These are phyloP conservation scores for Barnettozyma sp. DNA, from an alignment of 805 yeast genomes.

Conservation along the genomic window DNA sequence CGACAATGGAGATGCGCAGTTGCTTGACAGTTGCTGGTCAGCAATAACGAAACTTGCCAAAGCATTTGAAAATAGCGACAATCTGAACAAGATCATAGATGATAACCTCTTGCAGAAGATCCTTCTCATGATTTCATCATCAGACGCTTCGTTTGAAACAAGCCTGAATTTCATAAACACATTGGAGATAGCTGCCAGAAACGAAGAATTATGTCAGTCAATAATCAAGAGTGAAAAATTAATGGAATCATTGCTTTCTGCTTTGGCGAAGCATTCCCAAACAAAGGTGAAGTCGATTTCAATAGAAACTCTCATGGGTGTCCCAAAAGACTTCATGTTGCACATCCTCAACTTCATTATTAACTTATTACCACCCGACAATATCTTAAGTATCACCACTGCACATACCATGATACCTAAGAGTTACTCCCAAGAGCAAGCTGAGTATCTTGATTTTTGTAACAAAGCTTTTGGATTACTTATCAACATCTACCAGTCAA, in stretches of 20 bases:
- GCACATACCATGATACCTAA: constrained; percentile 16
- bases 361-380: constrained; percentile 47
- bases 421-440: constrained; percentile 21
- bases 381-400: constrained; percentile 23
- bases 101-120: constrained; percentile 31
- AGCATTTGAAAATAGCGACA: constrained; percentile 40
- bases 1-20: constrained; percentile 49
- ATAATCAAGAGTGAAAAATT: constrained; percentile 44
- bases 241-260: constrained; percentile 39
- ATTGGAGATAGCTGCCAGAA: constrained; percentile 35
- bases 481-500: constrained; percentile 60
- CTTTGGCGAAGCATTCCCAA: constrained; percentile 46
- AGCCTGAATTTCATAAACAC: constrained; percentile 33
- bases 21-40: constrained; percentile 59
- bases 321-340: constrained; percentile 59
- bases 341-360: constrained; percentile 50
- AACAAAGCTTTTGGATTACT: constrained; percentile 44
- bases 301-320: constrained; percentile 66
- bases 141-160: constrained; percentile 28
- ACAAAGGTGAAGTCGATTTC: constrained; percentile 29
- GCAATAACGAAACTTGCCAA: constrained; percentile 53
- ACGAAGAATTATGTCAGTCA: constrained; percentile 33
- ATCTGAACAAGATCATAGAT: constrained; percentile 38
- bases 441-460: constrained; percentile 31
- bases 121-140: constrained; percentile 21